Base-by-base conservation (phyloP, 1,284 basidiomycete species). In the Cryptococcus sp. region DNA sequence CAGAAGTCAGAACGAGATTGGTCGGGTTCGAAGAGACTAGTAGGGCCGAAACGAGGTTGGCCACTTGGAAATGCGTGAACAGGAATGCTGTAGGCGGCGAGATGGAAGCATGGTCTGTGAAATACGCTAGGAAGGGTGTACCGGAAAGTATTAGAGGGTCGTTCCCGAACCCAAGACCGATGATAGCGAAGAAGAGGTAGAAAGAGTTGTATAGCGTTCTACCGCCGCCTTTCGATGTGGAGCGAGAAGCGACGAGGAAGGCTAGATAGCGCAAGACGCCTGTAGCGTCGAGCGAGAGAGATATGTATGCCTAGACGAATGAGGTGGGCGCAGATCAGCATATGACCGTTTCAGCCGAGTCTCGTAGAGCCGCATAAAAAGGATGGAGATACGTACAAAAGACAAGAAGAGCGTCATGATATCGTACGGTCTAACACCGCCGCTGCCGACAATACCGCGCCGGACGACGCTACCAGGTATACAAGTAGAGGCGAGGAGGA, bases 391-490 rank as follows among this genome's bases (percentile, higher is more conserved):
- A 75, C 79, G 59, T 57, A 83, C 85, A 54, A 98, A 82, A 1
- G 89, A 90, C 64, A 93, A 86, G 79, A 98, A 97, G 4, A 98
- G 81, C 26, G 91, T 89, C 76, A 98, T 85, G 60, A 98, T 93
- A 74, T 96, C 92, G 69, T 94, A 91, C 0, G 95, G 94, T 64
- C 90, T 85, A 41, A 97, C 84, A 3, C 89, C 89, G 49, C 87
- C 79, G 20, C 88, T 88, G 3, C 78, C 78, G 0, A 82, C 80
- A 41, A 84, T 83, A 13, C 93, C 93, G 55, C 84, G 79, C 6
- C 86, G 82, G 25, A 95, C 72, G 75, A 81, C 87, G 0, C 68
- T 62, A 0, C 86, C 82, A 55, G 87, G 83, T 20, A 96, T 85
- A 57, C 87, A 88, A 52, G 86, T 85, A 0, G 86, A 82, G 0